Evolutionary conservation across 2,329 filamentous ascomycete species (phyloP), one percentile per base, ranked within the genome.

Genomic region (Fusarium hostae): DNA sequence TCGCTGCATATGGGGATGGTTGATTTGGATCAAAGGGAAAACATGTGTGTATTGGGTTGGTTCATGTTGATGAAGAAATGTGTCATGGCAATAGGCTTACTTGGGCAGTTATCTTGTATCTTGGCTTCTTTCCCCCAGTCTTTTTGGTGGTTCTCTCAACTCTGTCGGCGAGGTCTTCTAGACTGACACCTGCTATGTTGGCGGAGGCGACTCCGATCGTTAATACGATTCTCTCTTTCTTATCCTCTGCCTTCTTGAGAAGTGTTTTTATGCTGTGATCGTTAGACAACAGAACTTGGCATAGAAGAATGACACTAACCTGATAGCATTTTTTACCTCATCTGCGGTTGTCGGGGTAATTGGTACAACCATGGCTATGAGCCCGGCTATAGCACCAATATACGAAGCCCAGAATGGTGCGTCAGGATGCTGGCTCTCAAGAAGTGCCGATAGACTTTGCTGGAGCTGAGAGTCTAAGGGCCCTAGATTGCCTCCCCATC

Each of bases 401-500:
- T 88, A 89, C 56, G 84, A 82, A 13, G 86, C 84, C 87, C 87
- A 89, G 69, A 88, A 88, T 3, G 81, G 75, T 5, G 83, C 81
- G 51, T 84, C 81, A 4, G 70, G 66, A 66, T 81, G 78, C 24
- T 80, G 79, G 24, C 75, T 77, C 37, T 78, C 76, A 20, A 86
- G 77, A 39, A 89, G 76, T 20, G 74, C 78, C 37, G 80, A 80
- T n/a, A 89, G 78, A 9, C 82, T 81, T 7, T 75, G 71, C 63
- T 84, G 81, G 16, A 88, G 78, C 48, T 80, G 77, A 18, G 77
- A 75, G 66, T 91, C 88, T 1, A 82, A 78, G 2, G 84, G 84
- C 1, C 84, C 84, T 7, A 90, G 77, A 50, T 88, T 86, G 5
- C 89, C 90, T 22, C 90, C 92, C 89, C 94, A 97, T 72, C 94